phyloP scores from a whole-genome alignment of 2,329 filamentous ascomycete species.

The Microdochium trichocladiopsis region DNA sequence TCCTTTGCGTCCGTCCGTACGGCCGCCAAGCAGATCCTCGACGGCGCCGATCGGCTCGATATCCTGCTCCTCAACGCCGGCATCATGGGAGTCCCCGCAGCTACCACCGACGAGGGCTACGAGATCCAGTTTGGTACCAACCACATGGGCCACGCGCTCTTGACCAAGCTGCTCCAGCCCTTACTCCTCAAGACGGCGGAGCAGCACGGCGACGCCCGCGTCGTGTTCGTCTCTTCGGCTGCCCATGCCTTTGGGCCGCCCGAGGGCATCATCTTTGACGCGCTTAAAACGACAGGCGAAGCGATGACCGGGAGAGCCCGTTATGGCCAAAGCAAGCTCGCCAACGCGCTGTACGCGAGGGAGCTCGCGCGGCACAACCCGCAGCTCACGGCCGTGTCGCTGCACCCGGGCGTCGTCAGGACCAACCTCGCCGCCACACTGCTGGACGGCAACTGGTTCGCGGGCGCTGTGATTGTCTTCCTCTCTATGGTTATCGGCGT shows the following conservation, averaged over 20 bases:
- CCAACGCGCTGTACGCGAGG: slow-evolving; percentile 33
- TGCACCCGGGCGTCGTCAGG: slow-evolving; percentile 8
- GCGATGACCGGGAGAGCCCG: slow-evolving; percentile 22
- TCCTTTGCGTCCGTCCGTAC: not conserved
- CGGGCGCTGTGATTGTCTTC: not conserved
- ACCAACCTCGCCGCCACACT: slow-evolving; percentile 6
- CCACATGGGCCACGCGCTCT: slow-evolving; percentile 33
- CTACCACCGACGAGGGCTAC: slow-evolving; percentile 29
- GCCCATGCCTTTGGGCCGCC: slow-evolving; percentile 14
- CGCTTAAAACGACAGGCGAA: slow-evolving; percentile 15
- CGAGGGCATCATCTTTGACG: slow-evolving; percentile 21
- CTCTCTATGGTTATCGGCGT: slow-evolving; percentile 5
- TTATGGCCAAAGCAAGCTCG: slow-evolving; percentile 41
- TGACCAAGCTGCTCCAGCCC: slow-evolving; percentile 21
- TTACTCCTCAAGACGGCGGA: not conserved
- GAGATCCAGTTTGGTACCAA: slow-evolving; percentile 36
- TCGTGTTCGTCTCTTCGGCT: slow-evolving; percentile 15
- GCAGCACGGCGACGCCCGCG: slow-evolving; percentile 9
- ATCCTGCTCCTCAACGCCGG: slow-evolving; percentile 24
- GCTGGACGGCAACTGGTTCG: slow-evolving; percentile 4
- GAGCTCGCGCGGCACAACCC: slow-evolving; percentile 30
- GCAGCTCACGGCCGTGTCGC: slow-evolving; percentile 13
- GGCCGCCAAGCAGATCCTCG: not conserved
- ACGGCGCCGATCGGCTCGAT: slow-evolving; percentile 19
- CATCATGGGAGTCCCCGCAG: slow-evolving; percentile 22